Evolutionary conservation across 805 yeast genomes (phyloP), one percentile per base, ranked within the genome.

Genomic region (Kluyveromyces wickerhamii): DNA sequence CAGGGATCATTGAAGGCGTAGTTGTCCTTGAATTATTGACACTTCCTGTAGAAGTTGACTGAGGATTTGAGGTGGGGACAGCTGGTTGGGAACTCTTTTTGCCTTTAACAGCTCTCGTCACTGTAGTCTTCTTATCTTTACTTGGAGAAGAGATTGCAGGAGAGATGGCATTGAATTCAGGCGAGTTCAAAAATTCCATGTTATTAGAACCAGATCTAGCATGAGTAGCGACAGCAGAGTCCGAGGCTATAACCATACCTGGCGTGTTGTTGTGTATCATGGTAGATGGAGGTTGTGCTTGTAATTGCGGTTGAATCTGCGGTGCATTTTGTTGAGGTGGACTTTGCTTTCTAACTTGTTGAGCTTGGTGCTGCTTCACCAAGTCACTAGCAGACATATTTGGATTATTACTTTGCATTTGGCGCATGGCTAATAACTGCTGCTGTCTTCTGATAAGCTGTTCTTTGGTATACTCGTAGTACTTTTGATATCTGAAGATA

Each of bases 381-480:
- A 21, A 15, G 16, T 30, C 25, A 21, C 21, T 30, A 13, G 23
- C 25, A 4, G 25, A 11, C 11, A 30, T 16, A n/a, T 30, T 30
- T 10, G 28, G 41, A 17, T 41, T 47, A 28, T 54, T 60, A 23
- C 45, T 57, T 32, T 55, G 62, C 25, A 51, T 58, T 40, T 58
- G 67, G 27, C 52, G 56, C 20, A 52, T 51, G 29, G 53, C 54
- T 34, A 56, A 42, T 30, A 66, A 68, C 38, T 62, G 62, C 36
- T 47, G 56, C 33, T 48, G 59, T 32, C 59, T 57, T 36, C 62
- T 54, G 22, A 52, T 42, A 34, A 74, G 51, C 43, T 75, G 84
- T 22, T 79, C 84, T 40, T 76, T 74, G 43, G 86, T 86, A 55
- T 74, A 81, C 34, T 74, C 75, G 60, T 81, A 77, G 51, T 80